These are phyloP conservation scores for Mycena crocata DNA, from an alignment of 768 basidiomycete genomes.

Conservation along the genomic window DNA sequence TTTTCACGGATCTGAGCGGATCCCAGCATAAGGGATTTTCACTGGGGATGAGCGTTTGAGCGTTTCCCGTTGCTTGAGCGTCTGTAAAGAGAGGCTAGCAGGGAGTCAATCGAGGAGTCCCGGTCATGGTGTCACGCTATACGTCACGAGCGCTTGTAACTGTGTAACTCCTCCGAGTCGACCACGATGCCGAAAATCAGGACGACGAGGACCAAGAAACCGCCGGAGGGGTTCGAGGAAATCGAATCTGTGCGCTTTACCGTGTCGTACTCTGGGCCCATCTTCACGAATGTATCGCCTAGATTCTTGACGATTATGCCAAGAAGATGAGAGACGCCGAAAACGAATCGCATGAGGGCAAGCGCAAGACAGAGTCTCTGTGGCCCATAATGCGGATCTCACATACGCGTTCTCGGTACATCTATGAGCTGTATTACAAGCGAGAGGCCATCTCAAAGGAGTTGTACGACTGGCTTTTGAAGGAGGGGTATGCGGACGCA, in stretches of 20 bases:
- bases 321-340: slow-evolving; percentile 99
- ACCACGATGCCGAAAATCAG: slow-evolving; percentile 85
- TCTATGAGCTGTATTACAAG: slow-evolving; percentile 99
- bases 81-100: too few species aligned
- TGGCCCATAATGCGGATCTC: slow-evolving; percentile 99
- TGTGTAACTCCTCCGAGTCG: slow-evolving; percentile 1
- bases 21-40: too few species aligned
- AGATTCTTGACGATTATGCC: slow-evolving; percentile 98
- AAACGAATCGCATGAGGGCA: slow-evolving; percentile 98
- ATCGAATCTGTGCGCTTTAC: slow-evolving; percentile 74
- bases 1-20: too few species aligned
- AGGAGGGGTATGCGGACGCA: slow-evolving; percentile 96
- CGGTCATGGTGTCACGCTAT: too few species aligned
- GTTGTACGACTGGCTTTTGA: slow-evolving; percentile 97
- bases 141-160: neutral
- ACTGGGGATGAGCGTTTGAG: too few species aligned
- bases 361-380: slow-evolving; percentile 90
- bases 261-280: neutral
- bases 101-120: too few species aligned
- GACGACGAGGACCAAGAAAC: slow-evolving; percentile 91
- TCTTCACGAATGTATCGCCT: slow-evolving; percentile 27
- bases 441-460: slow-evolving; percentile 94
- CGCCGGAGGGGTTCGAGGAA: slow-evolving; percentile 96
- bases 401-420: slow-evolving; percentile 95
- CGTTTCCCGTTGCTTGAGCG: too few species aligned